Evolutionary conservation across 1,139 yeast genomes (phyloP).

Genomic region (Magnusiomyces magnusii): DNA sequence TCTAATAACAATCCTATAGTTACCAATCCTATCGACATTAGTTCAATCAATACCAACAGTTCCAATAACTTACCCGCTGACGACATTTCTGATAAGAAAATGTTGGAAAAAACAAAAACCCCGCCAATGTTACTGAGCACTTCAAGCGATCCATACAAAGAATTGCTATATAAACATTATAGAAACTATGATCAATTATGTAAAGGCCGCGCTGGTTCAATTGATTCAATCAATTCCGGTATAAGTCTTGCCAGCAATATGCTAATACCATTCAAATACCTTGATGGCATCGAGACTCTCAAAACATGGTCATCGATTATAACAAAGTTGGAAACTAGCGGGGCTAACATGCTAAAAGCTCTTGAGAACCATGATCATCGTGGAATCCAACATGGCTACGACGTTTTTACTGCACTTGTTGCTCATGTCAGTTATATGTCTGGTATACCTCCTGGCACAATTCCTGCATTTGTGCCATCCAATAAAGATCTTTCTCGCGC

Average conservation of each 20-base stretch:
- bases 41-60: no score
- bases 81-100: not conserved
- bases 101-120: not conserved
- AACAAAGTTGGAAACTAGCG: slow-evolving; percentile 12
- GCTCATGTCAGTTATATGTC: slow-evolving; percentile 25
- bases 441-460: slow-evolving; percentile 28
- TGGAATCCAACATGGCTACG: slow-evolving; percentile 17
- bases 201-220: slow-evolving; percentile 8
- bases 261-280: slow-evolving; percentile 13
- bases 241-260: slow-evolving; percentile 13
- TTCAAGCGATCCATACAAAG: slow-evolving; percentile 19
- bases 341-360: slow-evolving; percentile 14
- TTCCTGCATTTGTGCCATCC: slow-evolving; percentile 21
- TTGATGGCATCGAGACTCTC: slow-evolving; percentile 10
- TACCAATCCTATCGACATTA: not conserved
- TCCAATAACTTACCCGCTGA: not conserved
- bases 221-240: slow-evolving; percentile 11
- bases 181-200: not conserved
- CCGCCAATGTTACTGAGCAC: slow-evolving; percentile 11
- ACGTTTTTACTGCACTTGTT: slow-evolving; percentile 21
- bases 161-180: slow-evolving; percentile 8
- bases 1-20: not conserved
- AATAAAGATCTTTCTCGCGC: slow-evolving; percentile 22
- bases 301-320: slow-evolving; percentile 20
- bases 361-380: slow-evolving; percentile 17